phyloP scores from a whole-genome alignment of 805 yeast genomes.

The Candida berthetii region DNA sequence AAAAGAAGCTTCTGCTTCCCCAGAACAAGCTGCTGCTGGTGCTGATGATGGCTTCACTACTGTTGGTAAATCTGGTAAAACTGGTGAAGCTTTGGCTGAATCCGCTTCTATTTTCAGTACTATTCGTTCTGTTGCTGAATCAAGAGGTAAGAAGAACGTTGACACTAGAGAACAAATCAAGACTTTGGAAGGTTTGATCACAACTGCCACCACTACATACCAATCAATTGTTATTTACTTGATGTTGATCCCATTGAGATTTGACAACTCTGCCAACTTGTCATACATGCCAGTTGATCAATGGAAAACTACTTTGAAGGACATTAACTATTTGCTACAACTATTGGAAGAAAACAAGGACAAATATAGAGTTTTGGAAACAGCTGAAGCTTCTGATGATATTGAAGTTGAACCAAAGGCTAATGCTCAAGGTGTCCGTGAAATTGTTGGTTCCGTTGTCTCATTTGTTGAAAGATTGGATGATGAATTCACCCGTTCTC shows the following conservation, averaged over 20 bases:
- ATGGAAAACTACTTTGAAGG: slow-evolving; percentile 69
- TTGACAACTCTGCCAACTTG: slow-evolving; percentile 67
- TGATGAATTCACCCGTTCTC: slow-evolving; percentile 86
- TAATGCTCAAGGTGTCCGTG: slow-evolving; percentile 60
- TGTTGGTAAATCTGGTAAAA: slow-evolving; percentile 24
- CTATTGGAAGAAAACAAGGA: slow-evolving; percentile 58
- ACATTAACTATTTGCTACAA: slow-evolving; percentile 55
- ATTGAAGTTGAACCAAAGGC: slow-evolving; percentile 64
- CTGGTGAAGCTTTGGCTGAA: slow-evolving; percentile 11
- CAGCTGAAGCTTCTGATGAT: slow-evolving; percentile 65
- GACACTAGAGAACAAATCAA: slow-evolving; percentile 76
- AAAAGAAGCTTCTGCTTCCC: slow-evolving; percentile 32
- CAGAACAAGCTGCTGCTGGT: slow-evolving; percentile 20
- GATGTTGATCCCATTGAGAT: slow-evolving; percentile 80
- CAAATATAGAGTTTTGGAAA: slow-evolving; percentile 67
- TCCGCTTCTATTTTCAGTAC: slow-evolving; percentile 54
- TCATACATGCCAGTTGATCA: slow-evolving; percentile 70
- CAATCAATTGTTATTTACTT: slow-evolving; percentile 75
- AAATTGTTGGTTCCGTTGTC: slow-evolving; percentile 76
- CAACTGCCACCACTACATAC: slow-evolving; percentile 50
- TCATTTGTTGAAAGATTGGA: slow-evolving; percentile 90
- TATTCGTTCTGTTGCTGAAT: slow-evolving; percentile 70
- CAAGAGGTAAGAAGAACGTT: slow-evolving; percentile 93
- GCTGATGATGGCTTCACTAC: slow-evolving; percentile 24
- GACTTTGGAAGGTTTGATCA: slow-evolving; percentile 55